phyloP scores from a whole-genome alignment of 1,139 yeast genomes.

The Torulaspora globosa region DNA sequence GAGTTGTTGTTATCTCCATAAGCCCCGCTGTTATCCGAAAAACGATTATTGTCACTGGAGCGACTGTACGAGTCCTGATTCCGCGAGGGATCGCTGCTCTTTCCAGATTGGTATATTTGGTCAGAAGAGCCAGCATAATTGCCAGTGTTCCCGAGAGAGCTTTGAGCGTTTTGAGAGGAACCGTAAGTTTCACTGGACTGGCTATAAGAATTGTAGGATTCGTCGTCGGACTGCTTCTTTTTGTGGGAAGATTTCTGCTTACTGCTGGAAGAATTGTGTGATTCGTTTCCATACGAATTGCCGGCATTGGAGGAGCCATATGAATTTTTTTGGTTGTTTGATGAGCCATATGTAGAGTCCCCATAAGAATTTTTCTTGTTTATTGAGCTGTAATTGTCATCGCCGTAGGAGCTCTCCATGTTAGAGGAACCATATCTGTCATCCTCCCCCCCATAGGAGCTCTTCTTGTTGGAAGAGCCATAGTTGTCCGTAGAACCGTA shows the following conservation, averaged over 20 bases:
- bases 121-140: constrained; percentile 7
- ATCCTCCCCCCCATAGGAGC: constrained; percentile 13
- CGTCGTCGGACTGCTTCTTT: constrained; percentile 21
- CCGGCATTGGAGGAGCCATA: constrained; percentile 25
- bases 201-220: constrained; percentile 28
- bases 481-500: too few relatives aligned
- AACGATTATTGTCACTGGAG: constrained; percentile 19
- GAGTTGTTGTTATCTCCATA: constrained; percentile 24
- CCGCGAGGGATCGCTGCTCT: constrained; percentile 17
- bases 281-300: constrained; percentile 5
- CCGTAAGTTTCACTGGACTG: constrained; percentile 25
- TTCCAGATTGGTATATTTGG: constrained; percentile 10
- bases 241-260: constrained; percentile 28
- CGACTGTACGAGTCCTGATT: constrained; percentile 22
- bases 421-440: constrained; percentile 22
- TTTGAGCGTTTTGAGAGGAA: constrained; percentile 14
- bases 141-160: constrained; percentile 1
- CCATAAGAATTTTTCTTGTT: constrained; percentile 11
- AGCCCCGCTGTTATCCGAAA: constrained; percentile 11
- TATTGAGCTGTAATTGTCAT: constrained; percentile 31
- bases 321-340: constrained; percentile 22
- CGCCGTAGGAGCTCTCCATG: constrained; percentile 12
- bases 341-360: constrained; percentile 14
- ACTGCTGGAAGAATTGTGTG: constrained; percentile 28
- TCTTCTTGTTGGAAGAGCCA: constrained; percentile 19